phyloP scores from a whole-genome alignment of 306 rosid species.

The Vigna nakashimae region DNA sequence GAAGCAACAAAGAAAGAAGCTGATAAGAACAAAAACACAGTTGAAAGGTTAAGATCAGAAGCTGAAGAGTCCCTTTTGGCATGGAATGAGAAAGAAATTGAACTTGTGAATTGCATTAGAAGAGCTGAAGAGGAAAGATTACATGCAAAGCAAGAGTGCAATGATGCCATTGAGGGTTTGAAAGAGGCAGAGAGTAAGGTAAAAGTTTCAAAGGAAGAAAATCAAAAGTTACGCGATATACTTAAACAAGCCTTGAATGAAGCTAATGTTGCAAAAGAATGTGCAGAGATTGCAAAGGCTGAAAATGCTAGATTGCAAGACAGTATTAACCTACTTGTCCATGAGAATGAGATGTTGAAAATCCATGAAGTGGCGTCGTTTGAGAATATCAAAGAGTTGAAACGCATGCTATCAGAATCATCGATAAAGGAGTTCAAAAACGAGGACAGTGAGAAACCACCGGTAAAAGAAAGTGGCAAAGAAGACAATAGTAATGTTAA shows the following conservation, averaged over 20 bases:
- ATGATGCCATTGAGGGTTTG: constrained; percentile 46
- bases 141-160: constrained; percentile 54
- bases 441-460: constrained; percentile 49
- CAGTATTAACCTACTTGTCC: constrained; percentile 49
- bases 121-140: constrained; percentile 74
- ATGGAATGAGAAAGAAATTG: constrained; percentile 77
- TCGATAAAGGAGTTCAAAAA: constrained; percentile 46
- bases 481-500: constrained; percentile 37
- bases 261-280: constrained; percentile 83
- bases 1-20: constrained; percentile 68
- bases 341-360: constrained; percentile 68
- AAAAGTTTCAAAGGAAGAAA: constrained; percentile 71
- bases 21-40: constrained; percentile 61
- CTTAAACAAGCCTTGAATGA: constrained; percentile 90
- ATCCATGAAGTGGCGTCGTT: constrained; percentile 67
- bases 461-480: constrained; percentile 41
- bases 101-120: constrained; percentile 76
- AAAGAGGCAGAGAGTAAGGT: constrained; percentile 51
- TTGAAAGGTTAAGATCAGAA: constrained; percentile 77
- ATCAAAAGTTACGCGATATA: constrained; percentile 76
- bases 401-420: constrained; percentile 64
- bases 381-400: constrained; percentile 72
- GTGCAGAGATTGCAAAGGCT: constrained; percentile 70
- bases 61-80: constrained; percentile 82
- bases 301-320: constrained; percentile 77